phyloP scores from a whole-genome alignment of 352 stramenopile species.

The Globisporangium rhizosaccharum region DNA sequence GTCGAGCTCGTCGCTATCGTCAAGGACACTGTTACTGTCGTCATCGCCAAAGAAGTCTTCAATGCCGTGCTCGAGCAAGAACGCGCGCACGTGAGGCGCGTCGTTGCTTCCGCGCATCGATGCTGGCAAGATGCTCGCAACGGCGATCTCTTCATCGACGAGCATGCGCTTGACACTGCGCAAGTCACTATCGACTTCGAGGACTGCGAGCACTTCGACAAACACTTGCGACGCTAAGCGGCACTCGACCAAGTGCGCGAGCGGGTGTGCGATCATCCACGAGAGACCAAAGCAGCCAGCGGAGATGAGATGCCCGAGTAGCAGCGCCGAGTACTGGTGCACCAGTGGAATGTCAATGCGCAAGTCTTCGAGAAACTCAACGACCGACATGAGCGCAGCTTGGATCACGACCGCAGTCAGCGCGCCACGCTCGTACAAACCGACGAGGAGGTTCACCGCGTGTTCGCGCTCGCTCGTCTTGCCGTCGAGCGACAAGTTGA shows the following conservation, averaged over 20 bases:
- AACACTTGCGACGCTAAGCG: constrained; percentile 67
- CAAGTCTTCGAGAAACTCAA: constrained; percentile 84
- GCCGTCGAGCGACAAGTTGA: constrained; percentile 69
- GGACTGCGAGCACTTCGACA: constrained; percentile 62
- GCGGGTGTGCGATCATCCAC: constrained; percentile 64
- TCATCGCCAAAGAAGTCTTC: constrained; percentile 59
- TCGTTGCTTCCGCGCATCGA: constrained; percentile 30
- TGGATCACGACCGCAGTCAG: constrained; percentile 75
- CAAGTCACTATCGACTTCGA: constrained; percentile 65
- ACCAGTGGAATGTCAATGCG: constrained; percentile 82
- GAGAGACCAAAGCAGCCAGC: constrained; percentile 79
- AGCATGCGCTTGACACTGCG: constrained; percentile 70
- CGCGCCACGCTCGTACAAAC: constrained; percentile 59
- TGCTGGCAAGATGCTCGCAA: constrained; percentile 41
- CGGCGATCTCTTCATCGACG: constrained; percentile 68
- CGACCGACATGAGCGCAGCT: constrained; percentile 50
- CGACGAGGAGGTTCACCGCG: constrained; percentile 69
- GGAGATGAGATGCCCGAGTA: constrained; percentile 72
- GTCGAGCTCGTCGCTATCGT: constrained; percentile 49
- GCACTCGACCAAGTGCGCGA: constrained; percentile 51
- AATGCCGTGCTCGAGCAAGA: constrained; percentile 59
- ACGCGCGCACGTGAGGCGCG: constrained; percentile 35
- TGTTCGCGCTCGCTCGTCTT: constrained; percentile 65
- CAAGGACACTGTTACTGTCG: constrained; percentile 10
- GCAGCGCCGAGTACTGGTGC: constrained; percentile 68